phyloP scores from a whole-genome alignment of 2,329 filamentous ascomycete species.

The Periconia macrospinosa region DNA sequence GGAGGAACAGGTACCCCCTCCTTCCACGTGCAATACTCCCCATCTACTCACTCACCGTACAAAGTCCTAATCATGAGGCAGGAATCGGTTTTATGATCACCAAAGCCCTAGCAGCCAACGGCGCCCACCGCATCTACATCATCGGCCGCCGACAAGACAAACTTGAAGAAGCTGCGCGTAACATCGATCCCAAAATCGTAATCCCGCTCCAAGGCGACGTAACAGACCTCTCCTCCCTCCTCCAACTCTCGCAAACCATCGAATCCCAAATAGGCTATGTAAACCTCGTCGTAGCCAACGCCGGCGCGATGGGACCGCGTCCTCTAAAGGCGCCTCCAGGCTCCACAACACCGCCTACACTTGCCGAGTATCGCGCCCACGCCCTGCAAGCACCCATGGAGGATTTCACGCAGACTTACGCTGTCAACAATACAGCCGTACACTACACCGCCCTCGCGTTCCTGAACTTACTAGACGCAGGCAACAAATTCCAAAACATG shows the following conservation, averaged over 20 bases:
- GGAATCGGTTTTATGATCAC: conserved; percentile 25
- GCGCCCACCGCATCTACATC: conserved; percentile 22
- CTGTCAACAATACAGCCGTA: conserved; percentile 45
- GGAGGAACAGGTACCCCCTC: conserved; percentile 18
- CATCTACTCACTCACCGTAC: background rate
- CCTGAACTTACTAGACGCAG: conserved; percentile 46
- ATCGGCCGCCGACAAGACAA: conserved; percentile 18
- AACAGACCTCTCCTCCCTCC: conserved; percentile 15
- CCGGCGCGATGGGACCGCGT: conserved; percentile 23
- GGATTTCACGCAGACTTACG: conserved; percentile 40
- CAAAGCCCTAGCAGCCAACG: conserved; percentile 20
- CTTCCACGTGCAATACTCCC: background rate
- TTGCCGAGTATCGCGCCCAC: conserved; percentile 20
- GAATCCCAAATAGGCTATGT: conserved; percentile 16
- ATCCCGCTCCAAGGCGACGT: conserved; percentile 23
- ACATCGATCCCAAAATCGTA: conserved; percentile 15
- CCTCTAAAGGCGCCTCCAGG: conserved; percentile 16
- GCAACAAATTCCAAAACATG: conserved; percentile 31
- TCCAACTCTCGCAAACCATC: conserved; percentile 13
- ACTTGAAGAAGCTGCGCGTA: conserved; percentile 12
- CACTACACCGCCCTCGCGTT: conserved; percentile 48
- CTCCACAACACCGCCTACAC: conserved; percentile 7
- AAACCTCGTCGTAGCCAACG: conserved; percentile 28
- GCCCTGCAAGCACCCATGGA: conserved; percentile 20
- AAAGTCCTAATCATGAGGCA: background rate